phyloP scores from a whole-genome alignment of 371 early-diverging fungal species.

The Globomyces sp. region DNA sequence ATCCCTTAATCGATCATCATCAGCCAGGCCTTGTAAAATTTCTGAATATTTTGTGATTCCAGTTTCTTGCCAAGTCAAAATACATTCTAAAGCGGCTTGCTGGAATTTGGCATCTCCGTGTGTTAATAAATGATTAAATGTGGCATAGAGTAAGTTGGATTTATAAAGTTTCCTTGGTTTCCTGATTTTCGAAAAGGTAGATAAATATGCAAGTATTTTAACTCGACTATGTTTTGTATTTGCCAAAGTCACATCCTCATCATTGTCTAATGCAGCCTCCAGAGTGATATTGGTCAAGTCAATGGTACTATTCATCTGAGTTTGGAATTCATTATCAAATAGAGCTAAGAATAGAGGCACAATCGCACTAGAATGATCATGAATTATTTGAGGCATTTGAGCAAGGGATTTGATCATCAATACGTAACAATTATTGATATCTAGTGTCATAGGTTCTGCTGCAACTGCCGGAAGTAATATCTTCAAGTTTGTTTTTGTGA shows the following conservation, averaged over 20 bases:
- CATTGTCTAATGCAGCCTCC: constrained; percentile 38
- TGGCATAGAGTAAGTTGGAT: constrained; percentile 52
- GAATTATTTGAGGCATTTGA: constrained; percentile 65
- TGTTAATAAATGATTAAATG: constrained; percentile 70
- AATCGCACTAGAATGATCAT: constrained; percentile 65
- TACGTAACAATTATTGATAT: constrained; percentile 61
- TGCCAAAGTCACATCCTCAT: constrained; percentile 25
- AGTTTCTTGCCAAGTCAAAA: constrained; percentile 74
- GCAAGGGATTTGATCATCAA: constrained; percentile 66
- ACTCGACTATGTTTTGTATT: constrained; percentile 27
- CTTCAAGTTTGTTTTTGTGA: background rate
- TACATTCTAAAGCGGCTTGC: constrained; percentile 73
- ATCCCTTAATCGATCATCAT: constrained; percentile 89
- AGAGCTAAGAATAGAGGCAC: constrained; percentile 77
- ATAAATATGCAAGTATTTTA: constrained; percentile 63
- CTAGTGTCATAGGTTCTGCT: constrained; percentile 16
- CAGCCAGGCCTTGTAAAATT: constrained; percentile 68
- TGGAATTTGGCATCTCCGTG: constrained; percentile 81
- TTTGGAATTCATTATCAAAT: constrained; percentile 43
- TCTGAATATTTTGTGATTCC: constrained; percentile 70
- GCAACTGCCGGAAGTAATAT: background rate
- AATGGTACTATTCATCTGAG: constrained; percentile 23
- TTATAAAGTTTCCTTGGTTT: constrained; percentile 59
- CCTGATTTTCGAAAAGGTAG: constrained; percentile 72
- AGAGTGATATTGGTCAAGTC: background rate